These are phyloP conservation scores for Mycena sanguinolenta DNA, from an alignment of 768 basidiomycete species.

Conservation along the genomic window DNA sequence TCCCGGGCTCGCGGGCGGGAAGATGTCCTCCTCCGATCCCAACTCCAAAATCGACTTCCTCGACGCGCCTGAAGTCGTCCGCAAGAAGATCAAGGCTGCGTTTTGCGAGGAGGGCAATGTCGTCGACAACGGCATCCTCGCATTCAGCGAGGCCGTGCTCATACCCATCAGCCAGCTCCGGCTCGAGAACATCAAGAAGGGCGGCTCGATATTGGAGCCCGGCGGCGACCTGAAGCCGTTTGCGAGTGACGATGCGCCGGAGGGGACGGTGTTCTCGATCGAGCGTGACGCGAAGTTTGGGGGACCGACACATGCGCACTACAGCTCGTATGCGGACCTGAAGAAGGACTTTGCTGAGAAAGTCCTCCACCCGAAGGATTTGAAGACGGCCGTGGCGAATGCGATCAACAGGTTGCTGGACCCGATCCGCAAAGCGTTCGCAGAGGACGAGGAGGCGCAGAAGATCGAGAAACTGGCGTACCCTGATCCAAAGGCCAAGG, in stretches of 20 bases:
- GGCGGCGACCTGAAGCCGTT: constrained; percentile 73
- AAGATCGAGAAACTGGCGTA: constrained; percentile 84
- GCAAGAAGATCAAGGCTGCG: constrained; percentile 91
- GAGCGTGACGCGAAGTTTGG: constrained; percentile 85
- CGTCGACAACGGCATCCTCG: constrained; percentile 88
- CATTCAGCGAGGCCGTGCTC: constrained; percentile 87
- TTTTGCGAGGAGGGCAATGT: constrained; percentile 95
- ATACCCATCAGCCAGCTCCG: constrained; percentile 88
- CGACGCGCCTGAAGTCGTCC: constrained; percentile 85
- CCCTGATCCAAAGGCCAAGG: constrained; percentile 65
- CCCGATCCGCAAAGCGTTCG: constrained; percentile 85
- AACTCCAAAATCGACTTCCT: constrained; percentile 99
- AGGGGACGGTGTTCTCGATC: constrained; percentile 86
- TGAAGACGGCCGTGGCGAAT: constrained; percentile 84
- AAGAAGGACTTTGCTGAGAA: constrained; percentile 83
- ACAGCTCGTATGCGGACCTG: constrained; percentile 72
- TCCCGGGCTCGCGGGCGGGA: constrained; percentile 94
- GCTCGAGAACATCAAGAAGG: constrained; percentile 64
- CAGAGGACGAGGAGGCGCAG: constrained; percentile 85
- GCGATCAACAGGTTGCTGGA: constrained; percentile 81
- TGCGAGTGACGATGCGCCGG: constrained; percentile 75
- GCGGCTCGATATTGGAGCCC: constrained; percentile 63
- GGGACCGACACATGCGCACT: constrained; percentile 85
- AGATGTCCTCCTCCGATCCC: constrained; percentile 98
- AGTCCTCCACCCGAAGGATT: constrained; percentile 88